Base-by-base conservation (phyloP, 148 eudicot species). In the Limonium bicolor region DNA sequence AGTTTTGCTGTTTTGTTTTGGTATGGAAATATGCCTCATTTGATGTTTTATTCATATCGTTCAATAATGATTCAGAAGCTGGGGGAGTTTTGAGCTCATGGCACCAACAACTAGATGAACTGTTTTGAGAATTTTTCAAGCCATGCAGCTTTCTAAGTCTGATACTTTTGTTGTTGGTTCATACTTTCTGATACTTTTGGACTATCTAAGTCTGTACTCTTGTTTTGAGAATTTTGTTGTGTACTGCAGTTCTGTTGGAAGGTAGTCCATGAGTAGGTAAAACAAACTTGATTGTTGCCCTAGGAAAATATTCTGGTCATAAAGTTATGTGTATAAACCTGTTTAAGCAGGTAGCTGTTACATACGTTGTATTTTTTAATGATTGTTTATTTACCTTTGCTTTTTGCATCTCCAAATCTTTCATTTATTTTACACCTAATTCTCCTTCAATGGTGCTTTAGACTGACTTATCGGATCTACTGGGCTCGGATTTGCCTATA, bases 261-360 rank as follows among this genome's bases (percentile, higher is more conserved):
- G 99, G 99, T 53, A 90, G 99, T 59, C 99, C 99, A 4, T 95
- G 99, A 41, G 95, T 90, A 45, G 99, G 99, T 22, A 90, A 90
- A 57, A 90, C 99, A 55, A 90, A 95, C 68, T n/a, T 90, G 65
- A 61, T 90, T 48, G 62, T 69, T 42, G 82, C 93, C 40, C 56
- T 90, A 41, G 99, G 87, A 26, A 76, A 78, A 66, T 80, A 46
- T 68, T 84, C 99, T 34, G 84, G 95, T 27, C 95, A 90, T 67
- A 60, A 67, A 17, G 95, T 90, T 43, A 95, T 90, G 37, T 74
- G 99, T 37, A 80, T 90, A 40, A 90, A 90, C 54, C 67, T 90
- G 40, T 90, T 95, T 57, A 95, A 90, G 64, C 99, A 88, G 96
- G 96, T 88, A 18, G 59, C 21, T 36, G n/a, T 21, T 36, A n/a